Evolutionary conservation across 2,329 filamentous ascomycete genomes (phyloP), one percentile per base, ranked within the genome.

Genomic region (Claviceps spartinae): DNA sequence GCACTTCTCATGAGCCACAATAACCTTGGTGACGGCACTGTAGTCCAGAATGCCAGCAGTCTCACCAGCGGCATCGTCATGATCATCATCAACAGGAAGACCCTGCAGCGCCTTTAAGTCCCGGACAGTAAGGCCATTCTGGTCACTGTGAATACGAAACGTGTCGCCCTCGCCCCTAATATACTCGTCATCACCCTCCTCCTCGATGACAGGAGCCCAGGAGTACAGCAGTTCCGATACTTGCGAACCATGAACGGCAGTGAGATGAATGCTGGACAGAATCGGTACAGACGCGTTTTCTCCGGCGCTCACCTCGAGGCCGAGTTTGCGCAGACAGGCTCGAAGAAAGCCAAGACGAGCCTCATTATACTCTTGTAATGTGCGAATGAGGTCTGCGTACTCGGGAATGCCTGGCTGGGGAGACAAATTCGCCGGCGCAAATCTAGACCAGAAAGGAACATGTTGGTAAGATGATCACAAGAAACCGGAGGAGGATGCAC

Each of bases 81-180:
- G n/a, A 6, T 56, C 56, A 3, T 59, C 58, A 0, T 56, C 56
- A 18, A 56, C 61, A 7, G 65, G 67, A 22, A 87, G 69, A 8
- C 78, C 72, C 41, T 77, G 68, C 46, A 72, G 72, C 43, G 87
- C 64, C 22, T 74, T 72, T 30, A 43, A 22, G 11, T 45, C 43
- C 14, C 69, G 69, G 57, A 85, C 68, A 14, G 72, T 76, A 77
- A 80, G 83, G 24, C 73, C 70, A 1, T 79, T 81, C 11, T 76
- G 74, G 5, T 80, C 75, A 46, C 81, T 85, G 59, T 90, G 79
- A 37, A 96, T 71, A 51, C 82, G 80, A 63, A 97, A 97, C 0
- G 79, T 85, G 61, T 97, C 91, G 55, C 85, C 83, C 56, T 90
- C 87, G 52, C 81, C 88, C 59, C 81, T 83, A 62, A 97, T 83